These are phyloP conservation scores for Tetracladium marchalianum DNA, from an alignment of 495 filamentous ascomycete genomes.

Conservation along the genomic window DNA sequence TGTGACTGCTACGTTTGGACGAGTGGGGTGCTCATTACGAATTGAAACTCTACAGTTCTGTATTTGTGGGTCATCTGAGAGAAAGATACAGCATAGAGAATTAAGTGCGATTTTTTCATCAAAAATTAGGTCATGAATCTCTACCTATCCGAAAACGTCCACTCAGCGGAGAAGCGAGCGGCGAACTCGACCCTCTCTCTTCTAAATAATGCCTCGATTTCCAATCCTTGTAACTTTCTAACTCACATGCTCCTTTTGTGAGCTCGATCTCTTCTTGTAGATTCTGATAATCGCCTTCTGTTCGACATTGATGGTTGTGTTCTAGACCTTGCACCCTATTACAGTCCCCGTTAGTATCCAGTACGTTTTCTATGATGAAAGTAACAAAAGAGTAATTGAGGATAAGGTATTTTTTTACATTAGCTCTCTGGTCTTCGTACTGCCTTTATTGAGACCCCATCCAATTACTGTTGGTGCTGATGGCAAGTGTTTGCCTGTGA, in stretches of 20 bases:
- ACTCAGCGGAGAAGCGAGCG: too few species aligned
- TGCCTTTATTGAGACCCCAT: constrained; percentile 16
- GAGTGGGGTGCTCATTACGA: too few species aligned
- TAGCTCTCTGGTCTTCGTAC: constrained; percentile 15
- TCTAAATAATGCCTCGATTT: neutral
- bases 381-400: too few species aligned
- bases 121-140: too few species aligned
- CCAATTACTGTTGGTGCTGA: constrained; percentile 15
- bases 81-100: too few species aligned
- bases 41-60: too few species aligned
- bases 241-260: constrained; percentile 17
- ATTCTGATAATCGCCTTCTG: constrained; percentile 10
- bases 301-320: constrained; percentile 14
- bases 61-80: too few species aligned
- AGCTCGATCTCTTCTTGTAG: constrained; percentile 19
- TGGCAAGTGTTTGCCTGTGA: constrained; percentile 18
- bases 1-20: too few species aligned
- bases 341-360: neutral
- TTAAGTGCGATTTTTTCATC: too few species aligned
- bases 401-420: too few species aligned
- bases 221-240: constrained; percentile 22
- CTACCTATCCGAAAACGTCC: too few species aligned
- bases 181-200: neutral
- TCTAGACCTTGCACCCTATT: constrained; percentile 17
- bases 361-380: too few species aligned